These are phyloP conservation scores for Saccharomycopsis javanensis DNA, from an alignment of 805 yeast genomes.

Conservation along the genomic window DNA sequence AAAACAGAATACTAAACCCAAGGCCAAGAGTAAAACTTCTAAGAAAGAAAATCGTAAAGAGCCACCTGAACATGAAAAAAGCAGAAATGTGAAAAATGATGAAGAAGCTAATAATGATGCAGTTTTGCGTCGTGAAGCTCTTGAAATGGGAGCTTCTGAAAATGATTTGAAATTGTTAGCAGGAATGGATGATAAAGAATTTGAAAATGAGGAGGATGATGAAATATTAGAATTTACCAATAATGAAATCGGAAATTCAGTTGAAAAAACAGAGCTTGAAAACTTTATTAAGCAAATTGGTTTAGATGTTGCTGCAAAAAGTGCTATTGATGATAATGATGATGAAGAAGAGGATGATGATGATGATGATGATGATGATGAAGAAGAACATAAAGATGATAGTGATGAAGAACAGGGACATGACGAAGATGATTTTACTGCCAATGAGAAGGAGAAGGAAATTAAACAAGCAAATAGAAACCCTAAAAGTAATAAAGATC, in stretches of 20 bases:
- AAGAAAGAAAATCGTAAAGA: constrained; percentile 23
- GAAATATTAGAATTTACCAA: constrained; percentile 31
- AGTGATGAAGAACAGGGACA: constrained; percentile 23
- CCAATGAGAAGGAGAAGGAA: constrained; percentile 35
- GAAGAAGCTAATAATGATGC: constrained; percentile 20
- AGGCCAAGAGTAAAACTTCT: constrained; percentile 19
- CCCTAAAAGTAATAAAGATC: constrained; percentile 17
- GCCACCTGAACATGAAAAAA: constrained; percentile 22
- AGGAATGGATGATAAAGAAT: constrained; percentile 44
- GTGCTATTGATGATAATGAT: constrained; percentile 30
- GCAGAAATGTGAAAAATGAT: constrained; percentile 17
- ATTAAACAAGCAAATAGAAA: constrained; percentile 22
- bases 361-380: constrained; percentile 28
- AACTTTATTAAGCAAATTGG: constrained; percentile 63
- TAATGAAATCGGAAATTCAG: constrained; percentile 26
- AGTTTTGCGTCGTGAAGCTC: constrained; percentile 57
- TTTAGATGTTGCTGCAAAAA: constrained; percentile 36
- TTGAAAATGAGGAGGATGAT: constrained; percentile 34
- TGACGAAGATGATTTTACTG: constrained; percentile 12
- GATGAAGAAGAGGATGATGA: constrained; percentile 31
- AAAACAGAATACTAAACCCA: constrained; percentile 20
- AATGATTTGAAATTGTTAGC: constrained; percentile 62
- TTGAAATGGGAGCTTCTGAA: constrained; percentile 77
- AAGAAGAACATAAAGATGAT: constrained; percentile 24
- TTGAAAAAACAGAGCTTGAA: constrained; percentile 40